Conservation (phyloP, 1,284 basidiomycete species). For the Salmacisia buchloeana region DNA sequence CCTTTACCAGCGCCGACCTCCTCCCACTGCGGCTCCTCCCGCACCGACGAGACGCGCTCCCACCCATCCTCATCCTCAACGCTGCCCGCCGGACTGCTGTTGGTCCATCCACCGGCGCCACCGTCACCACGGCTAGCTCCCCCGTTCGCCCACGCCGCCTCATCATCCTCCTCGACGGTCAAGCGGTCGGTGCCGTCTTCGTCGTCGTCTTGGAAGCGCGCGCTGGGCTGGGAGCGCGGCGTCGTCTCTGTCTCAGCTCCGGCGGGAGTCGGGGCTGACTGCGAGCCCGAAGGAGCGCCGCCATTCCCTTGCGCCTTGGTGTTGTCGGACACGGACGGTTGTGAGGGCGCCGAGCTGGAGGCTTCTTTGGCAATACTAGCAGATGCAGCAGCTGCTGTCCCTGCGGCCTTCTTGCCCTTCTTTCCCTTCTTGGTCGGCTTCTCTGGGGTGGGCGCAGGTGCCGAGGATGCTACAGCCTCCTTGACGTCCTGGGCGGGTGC, state of each 20-base stretch:
- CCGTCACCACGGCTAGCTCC: too few species aligned
- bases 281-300: too few species aligned
- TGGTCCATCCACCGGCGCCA: not conserved
- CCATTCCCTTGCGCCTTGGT: too few species aligned
- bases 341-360: too few species aligned
- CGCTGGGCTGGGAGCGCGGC: too few species aligned
- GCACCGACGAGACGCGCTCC: not conserved
- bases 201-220: not conserved
- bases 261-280: not conserved
- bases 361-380: too few species aligned
- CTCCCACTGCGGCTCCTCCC: conserved; percentile 5
- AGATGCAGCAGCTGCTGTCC: not conserved
- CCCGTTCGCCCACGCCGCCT: conserved; percentile 1
- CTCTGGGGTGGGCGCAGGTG: not conserved
- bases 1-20: conserved; percentile 4
- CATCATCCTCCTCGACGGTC: not conserved
- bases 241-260: not conserved
- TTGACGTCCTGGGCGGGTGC: not conserved
- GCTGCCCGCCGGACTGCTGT: not conserved
- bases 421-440: conserved; percentile 4
- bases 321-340: too few species aligned
- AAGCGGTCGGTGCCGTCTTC: too few species aligned
- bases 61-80: conserved; percentile 1
- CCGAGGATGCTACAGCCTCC: too few species aligned
- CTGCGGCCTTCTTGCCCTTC: conserved; percentile 8